Percentiles rank a stretch among this genome's conserved stretches.
Conservation (phyloP, 768 basidiomycete genomes). For the Zangia roseola region DNA sequence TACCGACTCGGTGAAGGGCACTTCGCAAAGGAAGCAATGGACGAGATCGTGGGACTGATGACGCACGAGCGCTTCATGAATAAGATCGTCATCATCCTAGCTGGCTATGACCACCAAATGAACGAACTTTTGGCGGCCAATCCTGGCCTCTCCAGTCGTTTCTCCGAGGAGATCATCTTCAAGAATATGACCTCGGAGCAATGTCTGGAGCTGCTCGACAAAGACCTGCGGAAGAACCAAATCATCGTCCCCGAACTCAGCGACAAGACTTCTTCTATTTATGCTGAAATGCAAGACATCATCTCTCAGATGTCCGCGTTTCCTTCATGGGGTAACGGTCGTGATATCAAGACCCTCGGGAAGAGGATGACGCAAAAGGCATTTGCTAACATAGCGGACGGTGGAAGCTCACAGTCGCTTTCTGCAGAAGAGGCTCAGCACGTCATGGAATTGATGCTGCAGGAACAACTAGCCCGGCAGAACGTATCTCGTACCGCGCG, state of each 20-base stretch:
- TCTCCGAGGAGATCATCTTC: constrained; percentile 62
- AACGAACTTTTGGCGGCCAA: constrained; percentile 59
- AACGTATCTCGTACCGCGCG: constrained; percentile 1
- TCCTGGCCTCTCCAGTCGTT: constrained; percentile 66
- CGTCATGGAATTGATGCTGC: constrained; percentile 23
- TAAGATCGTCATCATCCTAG: constrained; percentile 67
- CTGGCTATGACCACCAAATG: constrained; percentile 71
- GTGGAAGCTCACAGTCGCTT: constrained; percentile 25
- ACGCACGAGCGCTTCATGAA: constrained; percentile 57
- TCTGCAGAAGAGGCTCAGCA: constrained; percentile 28
- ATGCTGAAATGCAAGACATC: constrained; percentile 35
- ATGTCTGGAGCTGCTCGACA: constrained; percentile 52
- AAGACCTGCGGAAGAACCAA: constrained; percentile 44
- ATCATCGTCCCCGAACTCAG: constrained; percentile 39
- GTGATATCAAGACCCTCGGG: constrained; percentile 57
- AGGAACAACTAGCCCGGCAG: constrained; percentile 22
- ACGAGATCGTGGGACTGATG: constrained; percentile 67
- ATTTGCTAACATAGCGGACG: constrained; percentile 26
- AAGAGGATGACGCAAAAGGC: constrained; percentile 47
- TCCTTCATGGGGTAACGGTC: constrained; percentile 67
- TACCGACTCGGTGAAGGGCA: constrained; percentile 62
- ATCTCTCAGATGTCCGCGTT: constrained; percentile 45
- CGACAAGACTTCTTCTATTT: constrained; percentile 2
- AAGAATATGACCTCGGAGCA: constrained; percentile 48
- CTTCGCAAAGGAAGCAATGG: constrained; percentile 72